Conservation (phyloP, 169 alveolate species). For the Sarcocystis neurona region DNA sequence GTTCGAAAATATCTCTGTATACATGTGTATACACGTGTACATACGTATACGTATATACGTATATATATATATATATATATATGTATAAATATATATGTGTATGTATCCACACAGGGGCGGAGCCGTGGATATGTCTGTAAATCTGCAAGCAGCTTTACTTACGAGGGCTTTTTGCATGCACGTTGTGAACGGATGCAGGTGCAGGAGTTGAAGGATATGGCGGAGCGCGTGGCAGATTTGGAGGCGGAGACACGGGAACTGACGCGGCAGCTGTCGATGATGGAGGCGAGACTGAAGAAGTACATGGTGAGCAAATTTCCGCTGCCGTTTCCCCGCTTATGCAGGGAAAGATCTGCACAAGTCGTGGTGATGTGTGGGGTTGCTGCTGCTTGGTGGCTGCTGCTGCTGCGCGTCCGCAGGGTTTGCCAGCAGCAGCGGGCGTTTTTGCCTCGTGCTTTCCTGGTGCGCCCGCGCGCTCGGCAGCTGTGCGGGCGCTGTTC, state of each 20-base stretch:
- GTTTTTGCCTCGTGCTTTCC: no score
- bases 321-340: background rate
- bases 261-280: slow-evolving; percentile 21
- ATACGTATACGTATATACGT: background rate
- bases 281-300: slow-evolving; percentile 44
- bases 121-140: background rate
- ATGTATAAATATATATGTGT: background rate
- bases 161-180: no score
- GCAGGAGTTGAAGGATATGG: slow-evolving; percentile 60
- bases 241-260: slow-evolving; percentile 58
- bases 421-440: no score
- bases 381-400: no score
- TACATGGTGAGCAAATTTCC: slow-evolving; percentile 30
- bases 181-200: slow-evolving; percentile 16
- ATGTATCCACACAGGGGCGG: no score
- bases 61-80: background rate
- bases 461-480: no score
- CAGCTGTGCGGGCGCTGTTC: no score
- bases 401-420: no score
- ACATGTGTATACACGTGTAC: background rate
- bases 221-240: slow-evolving; percentile 51
- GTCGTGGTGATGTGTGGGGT: no score
- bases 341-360: no score
- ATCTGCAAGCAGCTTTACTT: no score
- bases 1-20: background rate